These are phyloP conservation scores for Akanthomyces dipterigenus DNA, from an alignment of 2,329 filamentous ascomycete species.

Conservation along the genomic window DNA sequence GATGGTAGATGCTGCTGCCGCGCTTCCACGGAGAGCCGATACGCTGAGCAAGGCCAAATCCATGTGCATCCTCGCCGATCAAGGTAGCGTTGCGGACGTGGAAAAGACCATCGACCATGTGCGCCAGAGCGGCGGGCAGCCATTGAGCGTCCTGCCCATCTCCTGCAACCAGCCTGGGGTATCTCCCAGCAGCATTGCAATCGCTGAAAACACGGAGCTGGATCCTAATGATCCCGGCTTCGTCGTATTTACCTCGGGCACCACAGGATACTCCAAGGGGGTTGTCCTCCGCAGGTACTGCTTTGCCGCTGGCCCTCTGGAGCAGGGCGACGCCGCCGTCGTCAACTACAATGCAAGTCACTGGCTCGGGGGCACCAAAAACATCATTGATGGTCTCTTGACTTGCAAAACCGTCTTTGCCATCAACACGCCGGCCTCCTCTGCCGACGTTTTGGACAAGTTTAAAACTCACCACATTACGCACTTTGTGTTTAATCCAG, in stretches of 20 bases:
- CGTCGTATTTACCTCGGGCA: conserved; percentile 55
- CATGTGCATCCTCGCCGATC: conserved; percentile 11
- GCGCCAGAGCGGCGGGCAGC: neutral
- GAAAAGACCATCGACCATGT: neutral
- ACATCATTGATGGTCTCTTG: conserved; percentile 12
- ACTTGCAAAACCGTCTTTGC: conserved; percentile 15
- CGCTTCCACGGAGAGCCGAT: conserved; percentile 14
- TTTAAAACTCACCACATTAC: conserved; percentile 14
- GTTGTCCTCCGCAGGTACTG: conserved; percentile 48
- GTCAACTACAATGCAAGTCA: conserved; percentile 16
- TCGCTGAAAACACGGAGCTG: conserved; percentile 11
- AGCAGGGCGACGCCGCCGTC: conserved; percentile 2
- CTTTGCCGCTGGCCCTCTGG: neutral
- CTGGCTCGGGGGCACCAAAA: conserved; percentile 16
- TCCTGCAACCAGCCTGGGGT: neutral
- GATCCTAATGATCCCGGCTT: conserved; percentile 14
- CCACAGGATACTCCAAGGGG: conserved; percentile 69
- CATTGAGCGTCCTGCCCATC: neutral
- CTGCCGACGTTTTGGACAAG: conserved; percentile 12
- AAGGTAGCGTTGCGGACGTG: neutral
- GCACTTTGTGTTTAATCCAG: conserved; percentile 12
- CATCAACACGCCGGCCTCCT: conserved; percentile 9
- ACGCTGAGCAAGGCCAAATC: conserved; percentile 12
- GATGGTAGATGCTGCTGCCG: neutral
- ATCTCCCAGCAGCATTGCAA: conserved; percentile 1